Conservation (phyloP, 192 early-diverging fungal species). For the Dispira simplex region DNA sequence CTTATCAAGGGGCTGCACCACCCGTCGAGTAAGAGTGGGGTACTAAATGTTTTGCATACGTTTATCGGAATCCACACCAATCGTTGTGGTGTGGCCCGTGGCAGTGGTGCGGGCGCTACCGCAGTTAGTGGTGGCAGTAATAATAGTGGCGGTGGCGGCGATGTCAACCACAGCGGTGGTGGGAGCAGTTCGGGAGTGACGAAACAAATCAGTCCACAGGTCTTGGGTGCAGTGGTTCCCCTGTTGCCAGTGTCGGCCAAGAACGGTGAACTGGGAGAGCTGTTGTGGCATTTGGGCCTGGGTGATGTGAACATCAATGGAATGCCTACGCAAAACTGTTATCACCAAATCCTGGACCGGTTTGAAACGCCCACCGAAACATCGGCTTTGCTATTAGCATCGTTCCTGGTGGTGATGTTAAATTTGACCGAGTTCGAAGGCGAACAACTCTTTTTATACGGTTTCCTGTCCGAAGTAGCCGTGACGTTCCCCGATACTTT, state of each 20-base stretch:
- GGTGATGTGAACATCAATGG: conserved; percentile 28
- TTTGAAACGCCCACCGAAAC: conserved; percentile 47
- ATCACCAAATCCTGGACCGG: conserved; percentile 46
- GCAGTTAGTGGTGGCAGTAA: neutral
- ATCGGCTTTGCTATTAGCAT: conserved; percentile 42
- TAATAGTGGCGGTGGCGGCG: no score
- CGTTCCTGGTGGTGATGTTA: conserved; percentile 52
- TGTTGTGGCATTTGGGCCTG: conserved; percentile 35
- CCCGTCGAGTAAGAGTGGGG: conserved; percentile 52
- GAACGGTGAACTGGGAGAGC: conserved; percentile 46
- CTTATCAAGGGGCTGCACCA: conserved; percentile 75
- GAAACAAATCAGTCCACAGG: conserved; percentile 24
- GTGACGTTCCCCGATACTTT: conserved; percentile 55
- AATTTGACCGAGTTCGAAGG: conserved; percentile 54
- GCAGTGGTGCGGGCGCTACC: no score
- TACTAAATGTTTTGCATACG: conserved; percentile 49
- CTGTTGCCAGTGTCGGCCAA: conserved; percentile 62
- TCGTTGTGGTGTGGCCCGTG: conserved; percentile 19
- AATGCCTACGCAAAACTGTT: conserved; percentile 26
- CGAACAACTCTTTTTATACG: conserved; percentile 60
- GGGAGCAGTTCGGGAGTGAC: no score
- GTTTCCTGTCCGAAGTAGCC: conserved; percentile 59
- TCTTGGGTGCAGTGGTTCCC: conserved; percentile 66
- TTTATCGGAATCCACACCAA: conserved; percentile 59
- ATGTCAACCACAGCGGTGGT: no score